Evolutionary conservation across 257 asterid species (phyloP), one percentile per base, ranked within the genome.

Genomic region (Solanum sejunctum): DNA sequence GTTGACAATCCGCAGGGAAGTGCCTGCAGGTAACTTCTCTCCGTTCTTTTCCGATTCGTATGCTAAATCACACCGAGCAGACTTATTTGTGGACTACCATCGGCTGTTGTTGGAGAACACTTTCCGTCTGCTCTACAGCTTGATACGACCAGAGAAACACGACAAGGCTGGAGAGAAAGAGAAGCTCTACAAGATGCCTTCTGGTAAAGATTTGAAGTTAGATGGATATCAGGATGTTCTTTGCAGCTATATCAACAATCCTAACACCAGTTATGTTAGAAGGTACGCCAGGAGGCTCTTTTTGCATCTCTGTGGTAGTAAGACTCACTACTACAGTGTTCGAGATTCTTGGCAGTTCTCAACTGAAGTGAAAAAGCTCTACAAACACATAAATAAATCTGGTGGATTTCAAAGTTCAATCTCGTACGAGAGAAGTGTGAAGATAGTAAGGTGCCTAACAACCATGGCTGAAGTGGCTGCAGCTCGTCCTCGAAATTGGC

Each of bases 401-500:
- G 99, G 98, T 88, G 98, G 98, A 73, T 92, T 97, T 92, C 97
- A 94, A 81, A 90, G 93, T 89, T 84, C 94, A 58, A 90, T 95
- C 86, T 95, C 98, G 23, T 97, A 97, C 60, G 99, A 97, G 90
- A 92, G 98, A 89, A 93, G 96, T 87, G 99, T 94, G 89, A 97
- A 97, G 91, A 92, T 97, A 81, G 98, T 97, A 88, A 97, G 93
- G 84, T 94, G 96, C 84, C 97, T 97, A 81, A 89, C 93, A 41
- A 92, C 95, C 84, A 91, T 97, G 87, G 98, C 98, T 84, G 99
- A 97, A 88, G 98, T 97, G 82, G 94, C 98, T 81, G 92, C 95
- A 57, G 94, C 99, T 13, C 93, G 99, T 39, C 99, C 99, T 61
- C 92, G 98, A 75, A 97, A 97, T 87, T 97, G 99, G 99, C 99